phyloP scores from a whole-genome alignment of 768 basidiomycete species.

The Galerina marginata region DNA sequence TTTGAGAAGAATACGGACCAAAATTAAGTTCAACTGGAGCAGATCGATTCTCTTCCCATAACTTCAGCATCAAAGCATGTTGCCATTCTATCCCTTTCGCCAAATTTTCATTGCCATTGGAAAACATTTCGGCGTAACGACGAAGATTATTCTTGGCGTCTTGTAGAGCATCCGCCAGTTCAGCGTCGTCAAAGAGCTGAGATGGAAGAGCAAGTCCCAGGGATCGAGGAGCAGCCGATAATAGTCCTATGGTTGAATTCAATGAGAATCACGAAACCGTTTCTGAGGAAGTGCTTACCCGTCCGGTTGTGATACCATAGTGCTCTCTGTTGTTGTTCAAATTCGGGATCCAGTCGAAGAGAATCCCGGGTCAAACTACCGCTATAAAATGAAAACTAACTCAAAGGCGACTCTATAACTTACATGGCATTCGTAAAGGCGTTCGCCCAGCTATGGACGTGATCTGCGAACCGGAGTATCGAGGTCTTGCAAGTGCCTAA shows the following conservation, averaged over 20 bases:
- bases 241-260: slow-evolving; percentile 23
- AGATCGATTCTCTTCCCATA: slow-evolving; percentile 29
- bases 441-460: slow-evolving; percentile 40
- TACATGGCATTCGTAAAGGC: slow-evolving; percentile 37
- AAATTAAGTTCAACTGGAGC: slow-evolving; percentile 36
- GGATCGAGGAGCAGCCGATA: slow-evolving; percentile 35
- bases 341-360: slow-evolving; percentile 26
- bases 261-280: not conserved
- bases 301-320: slow-evolving; percentile 36
- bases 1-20: slow-evolving; percentile 20
- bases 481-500: not conserved
- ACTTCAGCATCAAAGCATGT: slow-evolving; percentile 26
- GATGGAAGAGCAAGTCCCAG: slow-evolving; percentile 33
- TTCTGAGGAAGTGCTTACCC: slow-evolving; percentile 17
- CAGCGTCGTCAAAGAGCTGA: slow-evolving; percentile 27
- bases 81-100: slow-evolving; percentile 36
- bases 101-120: slow-evolving; percentile 36
- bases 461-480: slow-evolving; percentile 22
- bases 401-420: not conserved
- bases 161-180: slow-evolving; percentile 23
- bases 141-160: slow-evolving; percentile 27
- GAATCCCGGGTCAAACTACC: slow-evolving; percentile 33
- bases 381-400: not conserved
- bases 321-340: slow-evolving; percentile 26
- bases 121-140: slow-evolving; percentile 31